These are phyloP conservation scores for Pseudoturritis turrita DNA, from an alignment of 345 rosid genomes.

Conservation along the genomic window DNA sequence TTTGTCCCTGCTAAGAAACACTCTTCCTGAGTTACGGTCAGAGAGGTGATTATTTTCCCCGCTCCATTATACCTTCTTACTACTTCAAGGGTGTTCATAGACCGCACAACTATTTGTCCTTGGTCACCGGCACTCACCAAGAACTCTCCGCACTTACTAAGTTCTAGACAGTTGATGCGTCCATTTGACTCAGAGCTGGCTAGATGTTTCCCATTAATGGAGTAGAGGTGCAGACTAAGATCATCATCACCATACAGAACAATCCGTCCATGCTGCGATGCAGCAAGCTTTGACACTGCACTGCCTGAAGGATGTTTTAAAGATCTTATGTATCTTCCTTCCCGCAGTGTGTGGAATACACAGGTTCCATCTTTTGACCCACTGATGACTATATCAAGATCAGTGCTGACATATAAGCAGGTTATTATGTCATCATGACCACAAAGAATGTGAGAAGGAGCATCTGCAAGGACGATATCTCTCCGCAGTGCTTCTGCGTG, in stretches of 20 bases:
- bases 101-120: conserved; percentile 84
- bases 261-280: conserved; percentile 77
- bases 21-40: conserved; percentile 81
- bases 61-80: conserved; percentile 68
- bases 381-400: conserved; percentile 92
- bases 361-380: conserved; percentile 99
- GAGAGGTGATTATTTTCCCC: conserved; percentile 76
- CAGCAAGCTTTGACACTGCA: conserved; percentile 80
- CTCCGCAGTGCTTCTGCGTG: conserved; percentile 55
- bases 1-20: conserved; percentile 95
- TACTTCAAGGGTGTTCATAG: conserved; percentile 86
- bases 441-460: conserved; percentile 91
- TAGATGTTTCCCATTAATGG: conserved; percentile 90
- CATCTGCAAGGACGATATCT: conserved; percentile 68
- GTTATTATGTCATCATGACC: conserved; percentile 96
- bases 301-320: conserved; percentile 77
- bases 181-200: conserved; percentile 90
- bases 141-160: conserved; percentile 81
- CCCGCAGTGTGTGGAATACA: conserved; percentile 79
- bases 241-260: conserved; percentile 84
- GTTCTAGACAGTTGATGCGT: conserved; percentile 84
- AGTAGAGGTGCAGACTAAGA: conserved; percentile 83
- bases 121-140: conserved; percentile 96
- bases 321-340: conserved; percentile 91
- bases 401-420: conserved; percentile 73